These are phyloP conservation scores for Venturia nashicola DNA, from an alignment of 2,329 filamentous ascomycete genomes.

Conservation along the genomic window DNA sequence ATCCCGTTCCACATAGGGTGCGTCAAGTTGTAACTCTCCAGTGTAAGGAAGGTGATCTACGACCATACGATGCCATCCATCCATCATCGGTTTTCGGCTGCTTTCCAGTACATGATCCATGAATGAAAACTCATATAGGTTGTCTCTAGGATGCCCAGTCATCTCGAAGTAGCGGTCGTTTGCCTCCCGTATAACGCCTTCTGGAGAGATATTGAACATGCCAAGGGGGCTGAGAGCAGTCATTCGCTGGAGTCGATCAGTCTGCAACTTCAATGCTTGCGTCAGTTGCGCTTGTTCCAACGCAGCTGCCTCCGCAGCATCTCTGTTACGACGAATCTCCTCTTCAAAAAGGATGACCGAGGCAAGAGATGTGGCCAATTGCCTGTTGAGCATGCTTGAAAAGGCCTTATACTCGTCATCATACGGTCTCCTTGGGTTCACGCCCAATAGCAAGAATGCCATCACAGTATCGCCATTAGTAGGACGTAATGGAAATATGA, in stretches of 20 bases:
- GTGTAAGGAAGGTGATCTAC: conserved; percentile 25
- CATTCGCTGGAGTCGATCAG: conserved; percentile 24
- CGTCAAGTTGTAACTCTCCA: conserved; percentile 30
- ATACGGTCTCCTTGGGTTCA: conserved; percentile 10
- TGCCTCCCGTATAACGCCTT: conserved; percentile 25
- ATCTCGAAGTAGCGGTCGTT: conserved; percentile 29
- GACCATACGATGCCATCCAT: conserved; percentile 28
- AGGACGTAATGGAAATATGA: conserved; percentile 12
- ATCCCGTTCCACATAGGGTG: conserved; percentile 11
- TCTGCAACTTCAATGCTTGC: conserved; percentile 6
- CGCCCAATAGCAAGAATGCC: conserved; percentile 10
- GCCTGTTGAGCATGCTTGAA: conserved; percentile 8
- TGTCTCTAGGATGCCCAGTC: conserved; percentile 24
- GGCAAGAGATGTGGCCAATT: conserved; percentile 10
- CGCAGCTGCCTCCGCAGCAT: conserved; percentile 16
- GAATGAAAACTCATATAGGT: conserved; percentile 30
- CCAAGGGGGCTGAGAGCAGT: conserved; percentile 27
- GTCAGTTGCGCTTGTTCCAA: conserved; percentile 7
- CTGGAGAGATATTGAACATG: conserved; percentile 26
- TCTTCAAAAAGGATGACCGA: conserved; percentile 10
- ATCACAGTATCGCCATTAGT: conserved; percentile 10
- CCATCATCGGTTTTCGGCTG: conserved; percentile 20
- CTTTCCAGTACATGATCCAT: conserved; percentile 27
- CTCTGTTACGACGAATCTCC: conserved; percentile 13
- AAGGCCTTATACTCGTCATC: conserved; percentile 10